Percentiles rank a stretch among this genome's conserved stretches.
These are phyloP conservation scores for Fermentozyma sake DNA, from an alignment of 1,139 yeast species.

Conservation along the genomic window DNA sequence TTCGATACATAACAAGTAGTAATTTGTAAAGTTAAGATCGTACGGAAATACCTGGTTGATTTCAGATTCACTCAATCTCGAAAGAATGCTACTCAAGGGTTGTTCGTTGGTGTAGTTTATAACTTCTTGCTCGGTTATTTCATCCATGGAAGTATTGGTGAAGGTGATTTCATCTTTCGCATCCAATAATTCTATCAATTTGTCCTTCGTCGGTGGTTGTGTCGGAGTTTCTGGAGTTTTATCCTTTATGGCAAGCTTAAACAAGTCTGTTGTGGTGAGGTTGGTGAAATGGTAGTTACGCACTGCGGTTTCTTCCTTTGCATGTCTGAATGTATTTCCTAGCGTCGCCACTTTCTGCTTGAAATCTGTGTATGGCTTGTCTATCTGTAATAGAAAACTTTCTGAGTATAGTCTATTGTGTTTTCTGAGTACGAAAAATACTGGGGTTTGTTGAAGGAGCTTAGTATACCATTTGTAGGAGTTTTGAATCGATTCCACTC, in stretches of 20 bases:
- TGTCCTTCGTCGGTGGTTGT: conserved; percentile 1
- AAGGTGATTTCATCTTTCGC: not conserved
- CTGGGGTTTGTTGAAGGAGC: conserved; percentile 27
- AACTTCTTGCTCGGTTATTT: conserved; percentile 1
- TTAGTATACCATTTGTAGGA: conserved; percentile 28
- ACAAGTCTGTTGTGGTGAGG: conserved; percentile 24
- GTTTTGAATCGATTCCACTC: conserved; percentile 8
- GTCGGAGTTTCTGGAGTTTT: not conserved
- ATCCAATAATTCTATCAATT: conserved; percentile 2
- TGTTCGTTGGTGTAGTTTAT: not conserved
- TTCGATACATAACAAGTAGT: conserved; percentile 30
- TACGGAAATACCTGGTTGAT: conserved; percentile 23
- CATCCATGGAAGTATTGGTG: not conserved
- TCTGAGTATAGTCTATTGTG: conserved; percentile 26
- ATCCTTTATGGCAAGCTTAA: conserved; percentile 21
- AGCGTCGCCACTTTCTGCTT: conserved; percentile 10
- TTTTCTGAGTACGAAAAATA: conserved; percentile 28
- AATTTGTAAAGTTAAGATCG: conserved; percentile 26
- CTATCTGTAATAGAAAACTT: conserved; percentile 21
- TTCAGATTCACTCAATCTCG: not conserved
- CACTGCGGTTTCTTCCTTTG: no score
- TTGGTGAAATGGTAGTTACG: conserved; percentile 30
- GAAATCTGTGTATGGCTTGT: conserved; percentile 19
- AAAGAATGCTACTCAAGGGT: not conserved
- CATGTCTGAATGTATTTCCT: conserved; percentile 5